Base-by-base conservation (phyloP, 176 grass and related monocot genomes). In the Oryza rufipogon region DNA sequence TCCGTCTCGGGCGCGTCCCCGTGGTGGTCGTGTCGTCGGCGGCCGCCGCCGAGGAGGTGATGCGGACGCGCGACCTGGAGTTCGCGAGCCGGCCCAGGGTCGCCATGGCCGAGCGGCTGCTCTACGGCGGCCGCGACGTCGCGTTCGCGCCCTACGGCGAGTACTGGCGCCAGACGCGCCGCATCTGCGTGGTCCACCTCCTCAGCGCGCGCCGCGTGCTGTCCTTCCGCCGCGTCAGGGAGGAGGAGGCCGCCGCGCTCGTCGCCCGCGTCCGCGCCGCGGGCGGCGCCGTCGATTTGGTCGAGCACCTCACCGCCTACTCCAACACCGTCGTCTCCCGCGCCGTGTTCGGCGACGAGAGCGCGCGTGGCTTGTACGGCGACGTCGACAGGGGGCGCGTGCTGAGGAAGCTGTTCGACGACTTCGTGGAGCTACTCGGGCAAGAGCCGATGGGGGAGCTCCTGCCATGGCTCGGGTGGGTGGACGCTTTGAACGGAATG, bases 91-190 rank as follows among this genome's bases (percentile, higher is more conserved):
- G 91, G 0, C 83, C 86, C 1, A 0, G 13, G 4, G 47, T 14
- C 58, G 22, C 80, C 68, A 26, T 86, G 44, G 88, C 73, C 6
- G 77, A 84, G 2, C 76, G 72, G 22, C 68, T 95, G 5, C 25
- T 81, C 14, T 91, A 96, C 32, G 83, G 77, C 1, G 83, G 77
- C 1, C 74, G 68, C 73, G 91, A 87, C 84, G 38, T 96, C 2
- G 81, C 20, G 6, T 93, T 96, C 76, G 66, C 88, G 1, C 91
- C 91, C n/a, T 87, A 91, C 79, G 88, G 91, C 20, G 84, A 92
- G 6, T 82, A 87, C 65, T 96, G 91, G 91, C 86, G 89, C 41
- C 81, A 88, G 49, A 26, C 86, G 11, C 84, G 91, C 15, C 90
- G 83, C 81, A 64, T 93, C 16, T 86, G 89, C 84, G 85, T 66